Conservation (phyloP, 371 early-diverging fungal genomes). For the Mucor sp. region DNA sequence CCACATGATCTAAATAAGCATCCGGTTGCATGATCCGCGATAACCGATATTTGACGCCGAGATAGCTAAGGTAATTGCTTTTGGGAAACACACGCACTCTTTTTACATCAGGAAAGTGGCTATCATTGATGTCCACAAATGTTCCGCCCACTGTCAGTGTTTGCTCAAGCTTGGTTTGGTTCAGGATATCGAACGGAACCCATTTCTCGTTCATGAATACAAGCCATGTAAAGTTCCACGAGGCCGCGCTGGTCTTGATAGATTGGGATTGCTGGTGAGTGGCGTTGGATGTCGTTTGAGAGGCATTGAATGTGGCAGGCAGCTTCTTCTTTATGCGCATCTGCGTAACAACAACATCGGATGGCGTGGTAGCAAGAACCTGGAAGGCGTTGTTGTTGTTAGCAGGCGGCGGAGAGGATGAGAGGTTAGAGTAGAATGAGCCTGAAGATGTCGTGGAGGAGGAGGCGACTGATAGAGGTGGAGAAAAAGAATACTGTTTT, state of each 20-base stretch:
- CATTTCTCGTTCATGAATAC: slow-evolving; percentile 39
- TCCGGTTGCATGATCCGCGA: slow-evolving; percentile 46
- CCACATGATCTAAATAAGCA: slow-evolving; percentile 37
- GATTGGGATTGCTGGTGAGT: not conserved
- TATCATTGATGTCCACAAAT: slow-evolving; percentile 38
- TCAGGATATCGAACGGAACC: slow-evolving; percentile 37
- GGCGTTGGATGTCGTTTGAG: not conserved
- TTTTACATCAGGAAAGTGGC: slow-evolving; percentile 36
- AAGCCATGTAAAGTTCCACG: slow-evolving; percentile 40
- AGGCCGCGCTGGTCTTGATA: not conserved
- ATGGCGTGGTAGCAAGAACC: not conserved
- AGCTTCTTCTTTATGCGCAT: not conserved
- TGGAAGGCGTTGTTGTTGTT: not conserved
- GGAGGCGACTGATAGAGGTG: slow-evolving; percentile 15
- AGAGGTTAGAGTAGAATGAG: not conserved
- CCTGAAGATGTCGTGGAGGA: slow-evolving; percentile 7
- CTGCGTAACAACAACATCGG: no score
- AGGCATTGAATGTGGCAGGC: not conserved
- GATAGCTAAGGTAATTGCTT: slow-evolving; percentile 38
- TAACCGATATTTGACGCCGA: slow-evolving; percentile 41
- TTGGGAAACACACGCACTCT: slow-evolving; percentile 40
- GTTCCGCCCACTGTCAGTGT: slow-evolving; percentile 37
- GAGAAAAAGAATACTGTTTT: slow-evolving; percentile 1
- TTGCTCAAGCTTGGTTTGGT: slow-evolving; percentile 39
- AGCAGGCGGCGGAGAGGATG: not conserved